These are phyloP conservation scores for Piper betle DNA, from an alignment of 164 flowering plant genomes.

Conservation along the genomic window DNA sequence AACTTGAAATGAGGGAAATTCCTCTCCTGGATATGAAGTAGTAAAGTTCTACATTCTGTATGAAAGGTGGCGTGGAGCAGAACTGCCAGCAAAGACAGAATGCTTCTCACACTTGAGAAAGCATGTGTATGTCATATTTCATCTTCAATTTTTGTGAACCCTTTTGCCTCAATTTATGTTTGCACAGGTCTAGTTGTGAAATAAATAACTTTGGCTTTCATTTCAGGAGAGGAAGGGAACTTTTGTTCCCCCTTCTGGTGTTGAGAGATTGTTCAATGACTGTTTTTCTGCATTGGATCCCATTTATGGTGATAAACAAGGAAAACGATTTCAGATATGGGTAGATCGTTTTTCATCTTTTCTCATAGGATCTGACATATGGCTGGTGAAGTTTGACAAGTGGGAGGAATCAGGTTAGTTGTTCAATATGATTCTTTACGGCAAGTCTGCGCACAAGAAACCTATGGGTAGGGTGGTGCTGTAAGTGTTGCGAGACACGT, in stretches of 20 bases:
- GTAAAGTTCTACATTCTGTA: slow-evolving; percentile 58
- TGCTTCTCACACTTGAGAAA: slow-evolving; percentile 27
- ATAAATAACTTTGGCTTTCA: too few species aligned
- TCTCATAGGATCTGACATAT: slow-evolving; percentile 38
- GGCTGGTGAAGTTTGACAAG: slow-evolving; percentile 65
- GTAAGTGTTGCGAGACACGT: too few species aligned
- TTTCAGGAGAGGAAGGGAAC: slow-evolving; percentile 38
- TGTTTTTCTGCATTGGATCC: slow-evolving; percentile 23
- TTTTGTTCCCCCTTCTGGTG: slow-evolving; percentile 54
- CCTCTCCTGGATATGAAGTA: slow-evolving; percentile 39
- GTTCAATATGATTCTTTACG: not conserved
- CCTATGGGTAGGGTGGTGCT: not conserved
- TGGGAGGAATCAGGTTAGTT: slow-evolving; percentile 57
- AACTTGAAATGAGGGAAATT: slow-evolving; percentile 18
- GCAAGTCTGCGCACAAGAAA: not conserved
- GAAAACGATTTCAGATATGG: slow-evolving; percentile 49
- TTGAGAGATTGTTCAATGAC: slow-evolving; percentile 27
- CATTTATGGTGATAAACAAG: slow-evolving; percentile 48
- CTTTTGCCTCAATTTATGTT: too few species aligned
- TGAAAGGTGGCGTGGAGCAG: slow-evolving; percentile 72
- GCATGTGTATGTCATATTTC: slow-evolving; percentile 29
- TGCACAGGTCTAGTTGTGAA: not conserved
- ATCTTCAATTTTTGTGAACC: not conserved
- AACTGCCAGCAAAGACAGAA: slow-evolving; percentile 37
- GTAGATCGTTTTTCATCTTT: slow-evolving; percentile 45